Evolutionary conservation across 2,329 filamentous ascomycete genomes (phyloP).

Genomic region (Pseudogymnoascus verrucosus): DNA sequence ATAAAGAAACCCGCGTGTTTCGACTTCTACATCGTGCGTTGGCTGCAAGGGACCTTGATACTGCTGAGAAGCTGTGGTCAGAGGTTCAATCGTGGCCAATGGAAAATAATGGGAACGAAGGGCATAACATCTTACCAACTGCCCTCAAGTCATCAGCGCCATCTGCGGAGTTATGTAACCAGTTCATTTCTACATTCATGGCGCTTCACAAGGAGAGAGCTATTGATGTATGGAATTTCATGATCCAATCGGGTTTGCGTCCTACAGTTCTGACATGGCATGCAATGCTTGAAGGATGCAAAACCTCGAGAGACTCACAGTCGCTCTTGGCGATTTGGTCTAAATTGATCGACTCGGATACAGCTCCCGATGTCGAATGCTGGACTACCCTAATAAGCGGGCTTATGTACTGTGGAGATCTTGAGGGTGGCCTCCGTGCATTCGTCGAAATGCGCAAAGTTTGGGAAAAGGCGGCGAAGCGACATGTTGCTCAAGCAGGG

Average conservation of each 20-base stretch:
- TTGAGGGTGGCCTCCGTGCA: slow-evolving; percentile 50
- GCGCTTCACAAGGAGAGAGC: slow-evolving; percentile 35
- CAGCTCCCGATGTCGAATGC: slow-evolving; percentile 53
- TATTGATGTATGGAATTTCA: slow-evolving; percentile 49
- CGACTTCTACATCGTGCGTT: slow-evolving; percentile 18
- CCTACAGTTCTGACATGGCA: slow-evolving; percentile 63
- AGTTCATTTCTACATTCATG: slow-evolving; percentile 41
- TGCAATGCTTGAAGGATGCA: slow-evolving; percentile 64
- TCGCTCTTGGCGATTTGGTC: slow-evolving; percentile 61
- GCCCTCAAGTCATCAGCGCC: slow-evolving; percentile 13
- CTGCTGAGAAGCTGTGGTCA: slow-evolving; percentile 21
- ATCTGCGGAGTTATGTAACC: slow-evolving; percentile 30
- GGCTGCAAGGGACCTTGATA: slow-evolving; percentile 16
- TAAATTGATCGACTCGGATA: slow-evolving; percentile 48
- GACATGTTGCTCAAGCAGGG: slow-evolving; percentile 17
- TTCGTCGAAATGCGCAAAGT: slow-evolving; percentile 56
- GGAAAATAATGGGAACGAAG: background rate
- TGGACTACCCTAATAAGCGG: slow-evolving; percentile 67
- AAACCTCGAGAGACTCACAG: slow-evolving; percentile 47
- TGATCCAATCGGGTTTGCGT: slow-evolving; percentile 43
- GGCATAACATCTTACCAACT: background rate
- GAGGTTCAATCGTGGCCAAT: slow-evolving; percentile 21
- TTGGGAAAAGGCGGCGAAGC: slow-evolving; percentile 38
- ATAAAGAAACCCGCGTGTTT: slow-evolving; percentile 7
- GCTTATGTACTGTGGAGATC: slow-evolving; percentile 48